phyloP scores from a whole-genome alignment of 495 filamentous ascomycete species.

The Pyrenula massariospora region DNA sequence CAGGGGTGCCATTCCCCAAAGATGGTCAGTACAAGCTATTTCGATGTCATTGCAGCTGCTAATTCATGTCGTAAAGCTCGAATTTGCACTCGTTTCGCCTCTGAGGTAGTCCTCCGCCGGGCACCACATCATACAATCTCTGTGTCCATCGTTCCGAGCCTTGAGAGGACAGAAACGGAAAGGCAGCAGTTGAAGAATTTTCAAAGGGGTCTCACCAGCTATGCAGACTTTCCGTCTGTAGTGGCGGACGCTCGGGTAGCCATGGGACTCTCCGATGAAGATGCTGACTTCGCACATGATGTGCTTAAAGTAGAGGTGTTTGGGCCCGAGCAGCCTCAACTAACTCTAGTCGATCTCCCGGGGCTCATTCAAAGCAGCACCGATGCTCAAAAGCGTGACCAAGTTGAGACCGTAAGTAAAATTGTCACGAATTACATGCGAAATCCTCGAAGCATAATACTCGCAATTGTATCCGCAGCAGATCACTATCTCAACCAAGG shows the following conservation, averaged over 20 bases:
- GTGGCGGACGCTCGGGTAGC: conserved; percentile 36
- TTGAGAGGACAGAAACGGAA: conserved; percentile 13
- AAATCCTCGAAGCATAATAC: conserved; percentile 44
- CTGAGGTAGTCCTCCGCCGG: conserved; percentile 42
- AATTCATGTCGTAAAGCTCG: neutral
- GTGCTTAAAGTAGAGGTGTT: conserved; percentile 41
- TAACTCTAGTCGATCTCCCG: conserved; percentile 47
- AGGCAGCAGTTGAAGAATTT: conserved; percentile 13
- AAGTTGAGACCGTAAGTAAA: conserved; percentile 33
- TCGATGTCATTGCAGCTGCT: too few relatives aligned
- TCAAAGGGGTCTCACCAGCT: conserved; percentile 22
- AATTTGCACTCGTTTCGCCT: conserved; percentile 46
- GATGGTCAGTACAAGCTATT: conserved; percentile 43
- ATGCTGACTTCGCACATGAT: conserved; percentile 34
- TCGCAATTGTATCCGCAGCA: conserved; percentile 47
- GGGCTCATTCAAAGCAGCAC: conserved; percentile 35
- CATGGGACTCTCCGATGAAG: conserved; percentile 34
- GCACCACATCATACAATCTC: conserved; percentile 12
- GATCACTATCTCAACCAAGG: conserved; percentile 37
- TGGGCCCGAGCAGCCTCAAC: conserved; percentile 34
- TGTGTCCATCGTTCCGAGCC: conserved; percentile 26
- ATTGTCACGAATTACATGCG: conserved; percentile 48
- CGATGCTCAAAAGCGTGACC: conserved; percentile 16
- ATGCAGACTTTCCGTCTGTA: conserved; percentile 21
- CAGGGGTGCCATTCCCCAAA: conserved; percentile 46